A percentile compares a stretch with the other conserved stretches of the same genome.
Evolutionary conservation across 1,139 yeast genomes (phyloP).

Genomic region (Hyphopichia khmerensis): DNA sequence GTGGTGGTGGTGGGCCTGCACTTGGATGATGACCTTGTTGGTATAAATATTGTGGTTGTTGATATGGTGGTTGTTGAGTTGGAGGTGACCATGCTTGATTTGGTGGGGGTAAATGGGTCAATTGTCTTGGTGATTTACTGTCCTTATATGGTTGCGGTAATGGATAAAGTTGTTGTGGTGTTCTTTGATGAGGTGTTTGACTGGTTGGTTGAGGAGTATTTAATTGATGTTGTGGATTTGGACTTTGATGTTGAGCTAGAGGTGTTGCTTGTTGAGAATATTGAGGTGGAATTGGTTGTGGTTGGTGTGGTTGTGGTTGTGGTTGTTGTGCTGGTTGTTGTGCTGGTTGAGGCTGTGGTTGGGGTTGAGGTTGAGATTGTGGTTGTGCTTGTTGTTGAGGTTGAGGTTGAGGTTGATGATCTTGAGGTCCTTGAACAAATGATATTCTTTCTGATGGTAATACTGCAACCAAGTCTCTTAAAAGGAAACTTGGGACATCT

Average conservation of each 20-base stretch:
- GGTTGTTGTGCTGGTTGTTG: conserved; percentile 6
- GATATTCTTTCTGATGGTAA: conserved; percentile 43
- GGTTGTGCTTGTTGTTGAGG: conserved; percentile 15
- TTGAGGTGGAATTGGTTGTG: conserved; percentile 9
- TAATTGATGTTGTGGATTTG: neutral
- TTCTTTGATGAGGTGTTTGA: conserved; percentile 9
- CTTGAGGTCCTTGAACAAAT: conserved; percentile 26
- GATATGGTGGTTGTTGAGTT: conserved; percentile 22
- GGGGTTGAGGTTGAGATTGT: conserved; percentile 8
- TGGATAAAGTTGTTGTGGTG: conserved; percentile 13
- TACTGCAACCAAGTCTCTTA: conserved; percentile 49
- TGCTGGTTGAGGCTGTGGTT: conserved; percentile 6
- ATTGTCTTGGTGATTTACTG: conserved; percentile 21
- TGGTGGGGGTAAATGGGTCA: conserved; percentile 23
- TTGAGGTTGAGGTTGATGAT: conserved; percentile 11
- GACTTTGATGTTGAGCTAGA: neutral
- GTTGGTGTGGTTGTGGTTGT: conserved; percentile 11
- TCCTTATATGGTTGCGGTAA: conserved; percentile 18
- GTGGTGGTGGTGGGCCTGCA: conserved; percentile 5
- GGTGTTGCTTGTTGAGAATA: conserved; percentile 2
- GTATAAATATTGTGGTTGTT: conserved; percentile 23
- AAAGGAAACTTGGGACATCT: conserved; percentile 45
- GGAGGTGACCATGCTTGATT: conserved; percentile 25
- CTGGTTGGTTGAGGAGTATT: conserved; percentile 7
- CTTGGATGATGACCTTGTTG: conserved; percentile 14